Evolutionary conservation across 225 moss, liverwort and hornwort species (phyloP), one percentile per base, ranked within the genome.

Genomic region (Lunularia cruciata): DNA sequence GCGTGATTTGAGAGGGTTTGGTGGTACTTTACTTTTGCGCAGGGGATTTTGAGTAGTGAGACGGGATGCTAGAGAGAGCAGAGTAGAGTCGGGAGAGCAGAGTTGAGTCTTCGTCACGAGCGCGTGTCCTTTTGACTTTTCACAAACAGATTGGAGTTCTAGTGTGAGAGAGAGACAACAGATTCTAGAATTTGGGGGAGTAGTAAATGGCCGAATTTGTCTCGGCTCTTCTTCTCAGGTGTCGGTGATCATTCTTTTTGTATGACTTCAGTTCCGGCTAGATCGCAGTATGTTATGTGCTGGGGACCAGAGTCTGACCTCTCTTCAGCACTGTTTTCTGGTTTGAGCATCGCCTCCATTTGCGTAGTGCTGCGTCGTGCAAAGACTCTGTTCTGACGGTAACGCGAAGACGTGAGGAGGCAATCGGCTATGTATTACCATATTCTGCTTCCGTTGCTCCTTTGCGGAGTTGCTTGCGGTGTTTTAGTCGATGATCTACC

Each of bases 401-500:
- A 23, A 51, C 20, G 22, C 12, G 37, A 4, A n/a, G 10, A 9
- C 22, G 37, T 23, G 40, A 40, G 37, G 26, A 64, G 43, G 23
- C 25, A 5, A 11, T 64, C 45, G 39, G 63, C 63, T 19, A 64
- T 64, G 63, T 46, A 30, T 26, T 64, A 19, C 63, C 69, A 35
- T 33, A 3, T 60, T 9, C 36, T 65, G 64, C 54, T 75, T 70
- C 25, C 71, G 49, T 42, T 65, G 47, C 38, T 72, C 35, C 51
- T 75, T 8, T 47, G 42, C 33, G 22, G 70, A 22, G 74, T 52
- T 9, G 36, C 74, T 6, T 68, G 22, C 18, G 63, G 54, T 6
- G 71, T 28, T 23, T 56, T 32, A 2, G 66, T 71, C 32, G 67
- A 68, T 38, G 74, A 74, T 49, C 60, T 76, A 19, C 73, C 75